Conservation (phyloP, 2,329 filamentous ascomycete species). For the Arthrobotrys pseudoclavata region DNA sequence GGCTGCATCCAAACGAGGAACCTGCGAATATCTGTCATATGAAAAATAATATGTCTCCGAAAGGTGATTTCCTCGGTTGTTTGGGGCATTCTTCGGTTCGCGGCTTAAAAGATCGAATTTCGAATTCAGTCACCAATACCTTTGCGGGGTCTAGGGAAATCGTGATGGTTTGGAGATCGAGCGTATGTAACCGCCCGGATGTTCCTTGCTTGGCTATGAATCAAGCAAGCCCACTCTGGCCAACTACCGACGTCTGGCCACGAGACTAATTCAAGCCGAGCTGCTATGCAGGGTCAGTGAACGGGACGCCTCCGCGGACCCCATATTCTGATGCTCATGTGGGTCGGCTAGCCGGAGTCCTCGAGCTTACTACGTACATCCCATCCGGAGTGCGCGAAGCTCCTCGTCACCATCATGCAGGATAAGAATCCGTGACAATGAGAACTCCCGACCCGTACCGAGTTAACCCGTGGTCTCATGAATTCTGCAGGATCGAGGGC, state of each 20-base stretch:
- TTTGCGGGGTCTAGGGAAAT: conserved; percentile 11
- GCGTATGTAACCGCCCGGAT: background rate
- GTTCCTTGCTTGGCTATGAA: background rate
- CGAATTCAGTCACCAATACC: background rate
- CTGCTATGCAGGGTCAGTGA: conserved; percentile 1
- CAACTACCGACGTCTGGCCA: conserved; percentile 5
- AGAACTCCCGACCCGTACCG: background rate
- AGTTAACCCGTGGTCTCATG: background rate
- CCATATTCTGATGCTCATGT: conserved; percentile 6
- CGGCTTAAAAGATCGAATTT: conserved; percentile 22
- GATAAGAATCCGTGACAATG: background rate
- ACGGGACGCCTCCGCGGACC: conserved; percentile 13
- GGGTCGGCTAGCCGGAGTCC: background rate
- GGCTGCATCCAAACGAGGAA: background rate
- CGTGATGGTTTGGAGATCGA: background rate
- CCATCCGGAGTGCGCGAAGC: background rate
- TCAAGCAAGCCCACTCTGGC: background rate
- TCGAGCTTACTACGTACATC: background rate
- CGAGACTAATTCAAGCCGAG: conserved; percentile 2
- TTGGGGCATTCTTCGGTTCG: background rate
- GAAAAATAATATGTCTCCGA: background rate
- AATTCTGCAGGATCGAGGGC: background rate
- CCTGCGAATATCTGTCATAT: background rate
- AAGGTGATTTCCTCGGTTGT: background rate
- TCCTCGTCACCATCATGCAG: background rate